A percentile compares a stretch with the other conserved stretches of the same genome.
phyloP scores from a whole-genome alignment of 1,284 basidiomycete species.

The Agroathelia rolfsii region DNA sequence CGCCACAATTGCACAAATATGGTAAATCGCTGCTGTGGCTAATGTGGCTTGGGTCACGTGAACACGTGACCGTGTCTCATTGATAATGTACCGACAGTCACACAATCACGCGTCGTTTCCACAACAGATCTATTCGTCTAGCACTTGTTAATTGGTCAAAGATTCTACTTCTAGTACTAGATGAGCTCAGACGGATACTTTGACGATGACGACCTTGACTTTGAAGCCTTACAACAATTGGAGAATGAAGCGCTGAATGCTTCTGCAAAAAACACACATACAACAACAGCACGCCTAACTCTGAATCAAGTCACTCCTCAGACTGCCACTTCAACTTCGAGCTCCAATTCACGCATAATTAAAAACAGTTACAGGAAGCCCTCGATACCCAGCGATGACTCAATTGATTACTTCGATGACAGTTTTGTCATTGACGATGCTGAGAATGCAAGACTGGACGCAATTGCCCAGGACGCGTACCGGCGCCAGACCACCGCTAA shows the following conservation, averaged over 20 bases:
- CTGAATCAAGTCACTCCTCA: conserved; percentile 6
- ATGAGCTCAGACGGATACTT: conserved; percentile 68
- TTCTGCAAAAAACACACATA: conserved; percentile 14
- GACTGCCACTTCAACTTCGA: conserved; percentile 6
- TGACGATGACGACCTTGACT: conserved; percentile 46
- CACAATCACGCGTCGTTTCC: too few relatives aligned
- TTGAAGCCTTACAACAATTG: conserved; percentile 39
- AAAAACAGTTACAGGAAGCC: conserved; percentile 11
- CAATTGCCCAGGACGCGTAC: conserved; percentile 36
- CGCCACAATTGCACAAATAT: too few relatives aligned
- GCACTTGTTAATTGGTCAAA: too few relatives aligned
- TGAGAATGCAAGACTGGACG: conserved; percentile 44
- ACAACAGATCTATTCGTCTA: too few relatives aligned
- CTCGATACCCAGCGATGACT: conserved; percentile 25
- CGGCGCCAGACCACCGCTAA: conserved; percentile 23
- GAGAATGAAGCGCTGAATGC: conserved; percentile 58
- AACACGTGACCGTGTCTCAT: too few relatives aligned
- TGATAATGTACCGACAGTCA: too few relatives aligned
- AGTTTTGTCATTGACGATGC: conserved; percentile 45
- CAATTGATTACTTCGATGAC: conserved; percentile 39
- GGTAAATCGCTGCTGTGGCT: too few relatives aligned
- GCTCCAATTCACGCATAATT: conserved; percentile 2
- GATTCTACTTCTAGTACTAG: too few relatives aligned
- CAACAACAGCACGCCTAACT: too few relatives aligned
- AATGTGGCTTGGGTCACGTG: too few relatives aligned